phyloP scores from a whole-genome alignment of 2,329 filamentous ascomycete species.

The Sphaerulina vaccinii region DNA sequence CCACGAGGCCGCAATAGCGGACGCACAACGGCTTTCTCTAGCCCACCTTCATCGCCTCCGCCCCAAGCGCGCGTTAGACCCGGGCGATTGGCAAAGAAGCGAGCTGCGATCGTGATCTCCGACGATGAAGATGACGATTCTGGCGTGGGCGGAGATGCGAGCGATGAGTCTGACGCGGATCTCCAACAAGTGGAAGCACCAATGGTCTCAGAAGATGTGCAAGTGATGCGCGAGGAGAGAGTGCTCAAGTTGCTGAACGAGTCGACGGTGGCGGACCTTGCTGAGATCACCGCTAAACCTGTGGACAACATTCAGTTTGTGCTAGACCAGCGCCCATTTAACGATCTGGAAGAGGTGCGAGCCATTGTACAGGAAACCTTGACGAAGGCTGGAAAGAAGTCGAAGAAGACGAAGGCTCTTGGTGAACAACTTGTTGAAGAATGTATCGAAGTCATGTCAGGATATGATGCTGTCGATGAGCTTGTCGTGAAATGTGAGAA shows the following conservation, averaged over 20 bases:
- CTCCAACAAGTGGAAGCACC: conserved; percentile 12
- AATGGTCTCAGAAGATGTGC: conserved; percentile 18
- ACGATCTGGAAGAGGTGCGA: conserved; percentile 62
- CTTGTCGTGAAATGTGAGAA: conserved; percentile 74
- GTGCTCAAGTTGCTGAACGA: conserved; percentile 82
- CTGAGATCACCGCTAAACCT: conserved; percentile 76
- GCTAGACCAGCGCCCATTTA: conserved; percentile 73
- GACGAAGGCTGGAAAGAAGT: conserved; percentile 54
- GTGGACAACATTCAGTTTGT: conserved; percentile 68
- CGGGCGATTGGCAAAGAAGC: conserved; percentile 23
- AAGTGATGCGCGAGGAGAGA: conserved; percentile 32
- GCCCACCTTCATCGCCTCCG: conserved; percentile 36
- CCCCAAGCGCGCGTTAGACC: conserved; percentile 15
- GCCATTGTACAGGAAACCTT: conserved; percentile 55
- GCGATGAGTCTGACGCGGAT: conserved; percentile 21
- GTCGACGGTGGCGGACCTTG: conserved; percentile 71
- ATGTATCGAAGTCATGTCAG: conserved; percentile 70
- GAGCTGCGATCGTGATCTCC: conserved; percentile 36
- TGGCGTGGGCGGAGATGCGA: conserved; percentile 22
- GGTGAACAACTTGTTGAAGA: conserved; percentile 67
- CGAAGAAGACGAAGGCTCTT: conserved; percentile 51
- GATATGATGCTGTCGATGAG: conserved; percentile 79
- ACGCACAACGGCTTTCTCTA: conserved; percentile 41
- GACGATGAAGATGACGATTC: conserved; percentile 42
- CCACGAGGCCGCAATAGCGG: conserved; percentile 48